Conservation (phyloP, 148 eudicot genomes). For the Diospyros kaki region DNA sequence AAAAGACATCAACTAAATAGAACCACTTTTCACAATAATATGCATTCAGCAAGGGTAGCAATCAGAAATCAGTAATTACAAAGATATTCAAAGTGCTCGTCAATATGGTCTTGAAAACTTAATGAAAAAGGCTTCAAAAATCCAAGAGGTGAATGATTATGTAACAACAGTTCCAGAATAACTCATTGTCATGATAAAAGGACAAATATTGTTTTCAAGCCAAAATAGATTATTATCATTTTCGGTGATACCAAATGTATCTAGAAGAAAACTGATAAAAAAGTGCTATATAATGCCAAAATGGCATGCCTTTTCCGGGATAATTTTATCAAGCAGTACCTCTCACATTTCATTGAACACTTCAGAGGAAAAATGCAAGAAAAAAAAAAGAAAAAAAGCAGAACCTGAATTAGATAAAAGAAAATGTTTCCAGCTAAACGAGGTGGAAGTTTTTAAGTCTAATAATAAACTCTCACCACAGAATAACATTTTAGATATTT, state of each 20-base stretch:
- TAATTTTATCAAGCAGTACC: no score
- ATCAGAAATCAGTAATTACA: not conserved
- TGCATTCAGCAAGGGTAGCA: not conserved
- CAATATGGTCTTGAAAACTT: not conserved
- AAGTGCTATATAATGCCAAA: no score
- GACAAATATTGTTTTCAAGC: not conserved
- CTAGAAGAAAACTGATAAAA: not conserved
- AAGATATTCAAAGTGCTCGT: not conserved
- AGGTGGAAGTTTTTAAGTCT: no score
- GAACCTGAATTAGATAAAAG: no score
- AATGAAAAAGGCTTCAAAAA: not conserved
- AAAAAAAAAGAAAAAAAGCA: no score
- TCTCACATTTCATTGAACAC: no score
- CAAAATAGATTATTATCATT: not conserved
- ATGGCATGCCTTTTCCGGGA: no score
- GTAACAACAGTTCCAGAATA: not conserved
- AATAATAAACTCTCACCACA: no score
- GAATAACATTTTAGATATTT: no score
- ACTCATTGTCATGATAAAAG: not conserved
- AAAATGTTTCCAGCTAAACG: no score
- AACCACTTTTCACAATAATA: not conserved
- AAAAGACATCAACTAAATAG: constrained; percentile 12
- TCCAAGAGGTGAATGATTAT: not conserved
- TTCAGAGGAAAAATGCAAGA: no score
- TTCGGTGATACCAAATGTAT: not conserved